Base-by-base conservation (phyloP, 106 monocot genomes). In the Dactylorhiza incarnata region DNA sequence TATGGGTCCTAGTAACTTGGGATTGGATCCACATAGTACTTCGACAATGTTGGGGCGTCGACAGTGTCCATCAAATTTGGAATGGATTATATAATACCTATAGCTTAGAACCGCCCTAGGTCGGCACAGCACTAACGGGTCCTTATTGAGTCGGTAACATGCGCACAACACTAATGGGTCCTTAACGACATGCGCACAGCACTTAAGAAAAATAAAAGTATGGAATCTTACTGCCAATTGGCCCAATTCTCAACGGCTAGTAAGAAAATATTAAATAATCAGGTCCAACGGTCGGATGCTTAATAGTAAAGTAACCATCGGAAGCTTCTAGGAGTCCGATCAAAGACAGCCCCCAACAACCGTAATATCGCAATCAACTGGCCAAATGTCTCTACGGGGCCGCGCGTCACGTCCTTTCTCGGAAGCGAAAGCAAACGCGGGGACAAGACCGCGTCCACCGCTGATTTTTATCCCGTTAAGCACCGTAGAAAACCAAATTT, bases 401-500 rank as follows among this genome's bases (percentile, higher is more conserved):
- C n/a, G n/a, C 20, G 58, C 58, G 19, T 59, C 3, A 19, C 3
- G 17, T 59, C 58, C 58, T 59, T 19, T n/a, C 29, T 29, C 1
- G 3, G 22, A 68, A 68, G 68, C 45, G 44, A 26, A 44, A 45
- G 5, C 26, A 29, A 66, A 66, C 66, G 66, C 58, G 66, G 66
- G 45, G 45, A 45, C 16, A 45, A 8, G 69, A 69, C 69, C 17
- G 69, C 69, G 45, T n/a, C 45, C 26, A 29, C 65, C 10, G 45
- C 45, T 4, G 45, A 69, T 25, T 45, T 14, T 2, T 16, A 16
- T 17, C 8, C 24, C 43, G 51, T 52, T 14, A 17, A 16, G 37
- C 68, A 68, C 68, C 68, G 68, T 68, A 37, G 26, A 66, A 66
- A 66, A 69, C 24, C 25, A 29, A 26, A 65, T 26, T 23, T 10